Evolutionary conservation across 768 basidiomycete genomes (phyloP).

Genomic region (Collybia mongolica): DNA sequence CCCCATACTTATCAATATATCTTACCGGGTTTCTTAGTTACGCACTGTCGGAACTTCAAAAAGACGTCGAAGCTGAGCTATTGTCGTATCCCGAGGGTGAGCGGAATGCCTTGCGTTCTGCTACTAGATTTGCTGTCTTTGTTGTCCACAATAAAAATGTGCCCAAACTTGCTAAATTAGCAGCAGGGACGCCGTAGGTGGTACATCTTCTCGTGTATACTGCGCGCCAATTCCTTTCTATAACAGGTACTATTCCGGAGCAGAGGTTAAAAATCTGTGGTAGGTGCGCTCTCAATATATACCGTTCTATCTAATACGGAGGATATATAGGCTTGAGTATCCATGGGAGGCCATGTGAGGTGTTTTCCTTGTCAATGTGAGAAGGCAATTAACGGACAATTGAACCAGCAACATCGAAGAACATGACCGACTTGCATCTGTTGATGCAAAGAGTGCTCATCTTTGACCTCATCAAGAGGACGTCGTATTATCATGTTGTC

Average conservation of each 20-base stretch:
- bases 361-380: not conserved
- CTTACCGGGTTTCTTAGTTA: constrained; percentile 50
- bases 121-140: constrained; percentile 87
- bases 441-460: constrained; percentile 29
- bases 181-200: constrained; percentile 61
- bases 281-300: constrained; percentile 30
- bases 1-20: not conserved
- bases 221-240: constrained; percentile 17
- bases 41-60: constrained; percentile 84
- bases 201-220: not conserved
- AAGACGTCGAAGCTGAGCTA: constrained; percentile 80
- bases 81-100: constrained; percentile 66
- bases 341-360: constrained; percentile 80
- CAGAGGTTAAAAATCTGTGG: constrained; percentile 73
- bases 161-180: constrained; percentile 75
- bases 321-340: constrained; percentile 65
- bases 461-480: not conserved
- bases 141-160: constrained; percentile 96
- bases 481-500: too few species aligned
- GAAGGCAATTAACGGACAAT: not conserved
- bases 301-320: not conserved
- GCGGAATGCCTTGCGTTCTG: constrained; percentile 59
- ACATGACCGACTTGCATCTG: constrained; percentile 61
- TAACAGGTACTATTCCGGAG: constrained; percentile 76
- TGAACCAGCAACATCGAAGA: constrained; percentile 67